A percentile compares a stretch with the other conserved stretches of the same genome.
phyloP scores from a whole-genome alignment of 2,329 filamentous ascomycete species.

The Botrytis paeoniae region DNA sequence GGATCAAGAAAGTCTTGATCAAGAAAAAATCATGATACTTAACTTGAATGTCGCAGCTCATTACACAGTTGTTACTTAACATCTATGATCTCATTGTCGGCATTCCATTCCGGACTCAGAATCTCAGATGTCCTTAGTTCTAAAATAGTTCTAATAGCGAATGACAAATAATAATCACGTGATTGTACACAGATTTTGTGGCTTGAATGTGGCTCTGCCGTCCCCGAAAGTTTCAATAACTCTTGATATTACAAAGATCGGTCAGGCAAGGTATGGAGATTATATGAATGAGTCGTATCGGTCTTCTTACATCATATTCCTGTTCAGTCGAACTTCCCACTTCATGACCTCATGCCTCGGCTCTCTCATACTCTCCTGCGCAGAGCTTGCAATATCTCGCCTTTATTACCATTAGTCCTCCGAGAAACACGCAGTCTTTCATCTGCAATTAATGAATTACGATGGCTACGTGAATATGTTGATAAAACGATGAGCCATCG shows the following conservation, averaged over 20 bases:
- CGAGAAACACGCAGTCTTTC: slow-evolving; percentile 59
- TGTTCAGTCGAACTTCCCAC: background rate
- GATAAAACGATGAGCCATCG: slow-evolving; percentile 26
- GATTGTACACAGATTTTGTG: background rate
- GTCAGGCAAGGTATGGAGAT: background rate
- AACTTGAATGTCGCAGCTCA: background rate
- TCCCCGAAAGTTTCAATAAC: background rate
- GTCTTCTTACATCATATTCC: background rate
- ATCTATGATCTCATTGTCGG: slow-evolving; percentile 14
- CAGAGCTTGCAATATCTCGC: slow-evolving; percentile 52
- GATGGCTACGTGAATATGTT: slow-evolving; percentile 67
- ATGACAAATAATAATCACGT: background rate
- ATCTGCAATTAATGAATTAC: slow-evolving; percentile 66
- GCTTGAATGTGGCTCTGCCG: slow-evolving; percentile 2
- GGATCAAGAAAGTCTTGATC: background rate
- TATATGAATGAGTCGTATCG: background rate
- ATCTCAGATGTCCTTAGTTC: background rate
- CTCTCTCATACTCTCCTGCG: slow-evolving; percentile 56
- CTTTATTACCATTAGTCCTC: slow-evolving; percentile 59
- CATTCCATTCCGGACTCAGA: background rate
- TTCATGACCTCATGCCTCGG: slow-evolving; percentile 53
- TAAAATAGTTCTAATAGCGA: background rate
- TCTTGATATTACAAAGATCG: background rate
- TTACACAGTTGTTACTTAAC: background rate
- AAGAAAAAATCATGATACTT: background rate